Evolutionary conservation across 345 rosid genomes (phyloP).

Genomic region (Eucalyptus erythrocorys): DNA sequence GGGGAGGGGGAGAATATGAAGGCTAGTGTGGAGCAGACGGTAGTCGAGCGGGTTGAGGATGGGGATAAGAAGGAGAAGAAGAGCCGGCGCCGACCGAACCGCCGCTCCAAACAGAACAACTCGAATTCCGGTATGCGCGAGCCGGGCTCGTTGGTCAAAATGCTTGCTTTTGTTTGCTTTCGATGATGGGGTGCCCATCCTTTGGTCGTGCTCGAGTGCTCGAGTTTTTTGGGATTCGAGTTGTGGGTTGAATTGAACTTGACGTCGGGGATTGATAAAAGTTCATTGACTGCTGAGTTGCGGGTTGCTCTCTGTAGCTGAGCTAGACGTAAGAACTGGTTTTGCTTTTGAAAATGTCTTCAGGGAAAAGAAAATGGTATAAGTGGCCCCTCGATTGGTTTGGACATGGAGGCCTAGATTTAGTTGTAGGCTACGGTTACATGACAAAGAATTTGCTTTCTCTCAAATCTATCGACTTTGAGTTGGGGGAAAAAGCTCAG

Average conservation of each 20-base stretch:
- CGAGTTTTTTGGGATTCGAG: background rate
- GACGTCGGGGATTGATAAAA: background rate
- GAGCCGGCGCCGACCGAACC: constrained; percentile 50
- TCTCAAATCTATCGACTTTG: background rate
- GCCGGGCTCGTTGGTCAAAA: background rate
- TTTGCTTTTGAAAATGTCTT: background rate
- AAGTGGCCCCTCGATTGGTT: background rate
- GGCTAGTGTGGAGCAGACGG: constrained; percentile 25
- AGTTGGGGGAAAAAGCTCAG: background rate
- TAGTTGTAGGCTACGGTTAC: background rate
- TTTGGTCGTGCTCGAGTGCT: background rate
- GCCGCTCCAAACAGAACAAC: constrained; percentile 56
- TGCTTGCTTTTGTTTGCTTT: background rate
- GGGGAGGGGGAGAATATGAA: constrained; percentile 15
- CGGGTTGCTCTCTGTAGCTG: background rate
- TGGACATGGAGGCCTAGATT: background rate
- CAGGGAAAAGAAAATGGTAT: background rate
- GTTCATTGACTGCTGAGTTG: background rate
- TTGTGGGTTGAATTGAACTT: background rate
- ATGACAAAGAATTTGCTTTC: background rate
- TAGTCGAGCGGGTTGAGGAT: constrained; percentile 36
- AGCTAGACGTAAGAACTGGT: background rate
- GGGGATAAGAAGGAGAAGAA: constrained; percentile 59
- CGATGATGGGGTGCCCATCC: background rate
- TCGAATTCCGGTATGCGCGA: background rate